phyloP scores from a whole-genome alignment of 495 filamentous ascomycete species.

The Aspergillus avenaceus region DNA sequence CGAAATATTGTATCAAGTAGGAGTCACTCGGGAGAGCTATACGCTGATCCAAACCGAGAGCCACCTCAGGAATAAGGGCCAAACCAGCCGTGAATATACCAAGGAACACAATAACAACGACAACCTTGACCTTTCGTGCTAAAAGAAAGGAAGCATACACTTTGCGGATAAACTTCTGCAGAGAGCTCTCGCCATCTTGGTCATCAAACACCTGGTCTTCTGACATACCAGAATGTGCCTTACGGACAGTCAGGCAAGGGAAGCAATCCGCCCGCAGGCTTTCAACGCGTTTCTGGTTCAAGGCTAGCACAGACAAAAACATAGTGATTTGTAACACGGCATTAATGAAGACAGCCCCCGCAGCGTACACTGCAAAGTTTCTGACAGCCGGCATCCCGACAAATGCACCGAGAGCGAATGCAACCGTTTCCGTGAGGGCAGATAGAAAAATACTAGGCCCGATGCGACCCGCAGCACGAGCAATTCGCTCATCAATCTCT shows the following conservation, averaged over 20 bases:
- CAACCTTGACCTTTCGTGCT: constrained; percentile 70
- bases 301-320: constrained; percentile 85
- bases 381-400: constrained; percentile 96
- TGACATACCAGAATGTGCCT: constrained; percentile 51
- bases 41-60: constrained; percentile 88
- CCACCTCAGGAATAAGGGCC: constrained; percentile 75
- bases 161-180: constrained; percentile 85
- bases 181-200: constrained; percentile 56
- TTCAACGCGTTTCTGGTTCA: constrained; percentile 87
- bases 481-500: constrained; percentile 75
- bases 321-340: constrained; percentile 92
- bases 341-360: constrained; percentile 95
- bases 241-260: constrained; percentile 75
- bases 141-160: constrained; percentile 80
- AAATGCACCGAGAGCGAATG: constrained; percentile 86
- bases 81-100: constrained; percentile 83
- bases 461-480: constrained; percentile 85
- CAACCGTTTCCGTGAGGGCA: constrained; percentile 85
- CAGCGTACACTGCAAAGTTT: constrained; percentile 95
- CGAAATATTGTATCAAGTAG: constrained; percentile 90
- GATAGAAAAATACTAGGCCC: constrained; percentile 96
- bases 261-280: constrained; percentile 87
- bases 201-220: constrained; percentile 61
- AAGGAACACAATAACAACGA: constrained; percentile 73
- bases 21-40: constrained; percentile 91